phyloP scores from a whole-genome alignment of 352 stramenopile species.

The Phytophthora tentaculata region DNA sequence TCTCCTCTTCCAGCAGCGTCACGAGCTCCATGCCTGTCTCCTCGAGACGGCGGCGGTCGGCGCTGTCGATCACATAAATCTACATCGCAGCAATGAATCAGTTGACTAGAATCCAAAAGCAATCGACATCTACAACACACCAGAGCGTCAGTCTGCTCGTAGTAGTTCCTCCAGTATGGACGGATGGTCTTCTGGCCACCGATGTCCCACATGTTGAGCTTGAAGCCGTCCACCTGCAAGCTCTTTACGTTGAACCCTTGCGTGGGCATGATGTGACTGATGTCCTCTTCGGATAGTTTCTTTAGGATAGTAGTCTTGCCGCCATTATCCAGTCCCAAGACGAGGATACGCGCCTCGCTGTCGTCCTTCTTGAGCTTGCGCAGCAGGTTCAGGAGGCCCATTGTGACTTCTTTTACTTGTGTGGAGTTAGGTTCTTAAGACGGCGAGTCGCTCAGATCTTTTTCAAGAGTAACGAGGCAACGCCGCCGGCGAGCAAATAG shows the following conservation, averaged over 20 bases:
- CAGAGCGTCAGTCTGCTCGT: slow-evolving; percentile 96
- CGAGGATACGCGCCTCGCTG: slow-evolving; percentile 94
- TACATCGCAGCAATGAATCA: slow-evolving; percentile 29
- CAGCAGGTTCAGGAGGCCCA: slow-evolving; percentile 94
- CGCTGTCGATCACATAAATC: slow-evolving; percentile 96
- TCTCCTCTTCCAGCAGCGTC: slow-evolving; percentile 94
- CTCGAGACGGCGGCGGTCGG: slow-evolving; percentile 91
- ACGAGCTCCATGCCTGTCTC: slow-evolving; percentile 94
- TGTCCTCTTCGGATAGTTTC: slow-evolving; percentile 96
- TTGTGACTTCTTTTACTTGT: slow-evolving; percentile 34
- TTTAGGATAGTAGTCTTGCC: slow-evolving; percentile 98
- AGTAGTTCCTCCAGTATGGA: slow-evolving; percentile 99
- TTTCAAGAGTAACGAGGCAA: slow-evolving; percentile 51
- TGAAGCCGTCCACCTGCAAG: slow-evolving; percentile 95
- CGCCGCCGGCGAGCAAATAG: not conserved
- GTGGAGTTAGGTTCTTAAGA: slow-evolving; percentile 6
- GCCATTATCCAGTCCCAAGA: slow-evolving; percentile 96
- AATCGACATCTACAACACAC: slow-evolving; percentile 31
- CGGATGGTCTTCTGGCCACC: slow-evolving; percentile 99
- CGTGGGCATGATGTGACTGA: slow-evolving; percentile 93
- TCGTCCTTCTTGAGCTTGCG: slow-evolving; percentile 97
- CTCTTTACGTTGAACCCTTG: slow-evolving; percentile 98
- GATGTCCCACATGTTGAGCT: slow-evolving; percentile 99
- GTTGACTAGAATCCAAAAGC: not conserved
- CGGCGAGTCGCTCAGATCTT: slow-evolving; percentile 33